Conservation (phyloP, 2,329 filamentous ascomycete genomes). For the Colletotrichum sp. region DNA sequence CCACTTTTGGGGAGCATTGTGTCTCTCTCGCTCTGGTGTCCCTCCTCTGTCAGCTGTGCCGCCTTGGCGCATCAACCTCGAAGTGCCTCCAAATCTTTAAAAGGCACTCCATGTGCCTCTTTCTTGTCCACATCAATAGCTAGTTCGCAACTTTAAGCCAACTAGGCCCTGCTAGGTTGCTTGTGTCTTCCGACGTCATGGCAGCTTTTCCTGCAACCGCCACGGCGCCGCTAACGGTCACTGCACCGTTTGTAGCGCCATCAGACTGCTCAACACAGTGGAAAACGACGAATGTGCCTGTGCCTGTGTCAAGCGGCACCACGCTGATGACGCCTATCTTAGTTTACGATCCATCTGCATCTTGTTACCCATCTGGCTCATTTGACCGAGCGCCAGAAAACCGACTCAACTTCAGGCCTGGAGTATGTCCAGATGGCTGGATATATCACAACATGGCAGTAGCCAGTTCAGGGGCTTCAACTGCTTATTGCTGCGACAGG, state of each 20-base stretch:
- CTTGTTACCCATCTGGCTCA: not conserved
- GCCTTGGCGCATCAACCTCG: not conserved
- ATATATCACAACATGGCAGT: not conserved
- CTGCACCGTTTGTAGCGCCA: not conserved
- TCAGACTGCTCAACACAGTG: not conserved
- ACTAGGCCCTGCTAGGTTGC: not conserved
- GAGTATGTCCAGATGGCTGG: not conserved
- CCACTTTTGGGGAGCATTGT: not conserved
- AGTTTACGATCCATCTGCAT: not conserved
- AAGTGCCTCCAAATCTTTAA: not conserved
- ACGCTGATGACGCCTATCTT: not conserved
- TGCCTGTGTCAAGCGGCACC: not conserved
- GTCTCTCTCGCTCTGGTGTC: not conserved
- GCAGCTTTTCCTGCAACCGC: not conserved
- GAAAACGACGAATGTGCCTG: not conserved
- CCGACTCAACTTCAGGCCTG: not conserved
- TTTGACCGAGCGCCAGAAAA: not conserved
- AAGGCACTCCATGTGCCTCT: not conserved
- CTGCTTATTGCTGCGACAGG: not conserved
- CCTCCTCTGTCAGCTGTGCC: not conserved
- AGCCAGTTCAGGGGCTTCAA: not conserved
- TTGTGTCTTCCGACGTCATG: not conserved
- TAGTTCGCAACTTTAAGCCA: not conserved
- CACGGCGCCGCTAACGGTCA: not conserved
- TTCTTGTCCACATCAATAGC: not conserved